These are phyloP conservation scores for Lasiosphaeriaceae sp. DNA, from an alignment of 495 filamentous ascomycete species.

Conservation along the genomic window DNA sequence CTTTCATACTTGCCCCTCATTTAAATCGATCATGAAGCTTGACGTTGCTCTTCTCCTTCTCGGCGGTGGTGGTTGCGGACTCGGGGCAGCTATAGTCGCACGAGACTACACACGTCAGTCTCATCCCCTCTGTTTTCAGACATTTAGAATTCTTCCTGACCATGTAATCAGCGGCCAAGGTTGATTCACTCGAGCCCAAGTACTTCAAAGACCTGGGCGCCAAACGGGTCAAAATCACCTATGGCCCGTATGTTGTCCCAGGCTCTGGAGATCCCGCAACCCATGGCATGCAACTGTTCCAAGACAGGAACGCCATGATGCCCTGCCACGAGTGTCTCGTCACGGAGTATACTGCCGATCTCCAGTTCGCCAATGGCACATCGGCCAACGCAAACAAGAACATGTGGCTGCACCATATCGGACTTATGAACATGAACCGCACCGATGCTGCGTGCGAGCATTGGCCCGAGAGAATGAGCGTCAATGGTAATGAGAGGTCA, in stretches of 20 bases:
- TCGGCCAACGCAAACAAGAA: conserved; percentile 13
- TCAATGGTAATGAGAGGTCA: conserved; percentile 12
- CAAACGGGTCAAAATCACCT: conserved; percentile 7
- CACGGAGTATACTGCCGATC: neutral
- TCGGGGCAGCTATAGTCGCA: neutral
- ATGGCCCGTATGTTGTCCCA: conserved; percentile 4
- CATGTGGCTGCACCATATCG: conserved; percentile 15
- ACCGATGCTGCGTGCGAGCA: conserved; percentile 3
- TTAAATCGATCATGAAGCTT: neutral
- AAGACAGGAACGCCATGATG: neutral
- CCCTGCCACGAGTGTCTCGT: conserved; percentile 12
- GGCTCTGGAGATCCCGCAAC: neutral
- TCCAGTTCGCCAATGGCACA: conserved; percentile 3
- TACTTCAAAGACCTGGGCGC: conserved; percentile 10
- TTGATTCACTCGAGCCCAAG: conserved; percentile 3
- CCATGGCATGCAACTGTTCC: conserved; percentile 1
- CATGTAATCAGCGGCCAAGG: neutral
- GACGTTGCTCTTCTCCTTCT: neutral
- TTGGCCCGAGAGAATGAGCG: conserved; percentile 9
- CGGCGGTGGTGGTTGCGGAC: neutral
- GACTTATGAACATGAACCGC: conserved; percentile 13
- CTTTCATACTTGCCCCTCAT: neutral
- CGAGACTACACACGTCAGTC: neutral
- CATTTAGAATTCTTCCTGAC: neutral
- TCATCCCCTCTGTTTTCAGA: neutral